Evolutionary conservation across 345 rosid species (phyloP).

Genomic region (Cardamine resedifolia): DNA sequence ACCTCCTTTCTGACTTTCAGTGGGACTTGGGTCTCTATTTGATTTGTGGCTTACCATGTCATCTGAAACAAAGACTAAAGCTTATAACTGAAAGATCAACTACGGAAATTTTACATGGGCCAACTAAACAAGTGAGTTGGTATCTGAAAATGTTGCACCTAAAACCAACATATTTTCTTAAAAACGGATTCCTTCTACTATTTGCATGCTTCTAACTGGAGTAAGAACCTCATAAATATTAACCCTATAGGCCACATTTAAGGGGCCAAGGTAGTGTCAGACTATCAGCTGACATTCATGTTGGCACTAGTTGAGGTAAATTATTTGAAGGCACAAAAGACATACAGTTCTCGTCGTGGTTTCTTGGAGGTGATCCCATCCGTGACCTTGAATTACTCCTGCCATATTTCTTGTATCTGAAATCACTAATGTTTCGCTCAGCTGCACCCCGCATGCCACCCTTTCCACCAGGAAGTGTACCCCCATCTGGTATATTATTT

Average conservation of each 20-base stretch:
- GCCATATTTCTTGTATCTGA: conserved; percentile 47
- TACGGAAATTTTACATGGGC: not conserved
- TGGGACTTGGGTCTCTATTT: conserved; percentile 51
- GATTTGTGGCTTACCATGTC: conserved; percentile 54
- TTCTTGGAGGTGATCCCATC: conserved; percentile 54
- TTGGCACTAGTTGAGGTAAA: conserved; percentile 3
- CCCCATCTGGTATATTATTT: conserved; percentile 45
- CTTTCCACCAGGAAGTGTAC: conserved; percentile 44
- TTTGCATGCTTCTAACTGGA: not conserved
- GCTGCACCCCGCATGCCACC: conserved; percentile 48
- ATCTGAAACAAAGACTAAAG: conserved; percentile 48
- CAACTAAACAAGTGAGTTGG: conserved; percentile 10
- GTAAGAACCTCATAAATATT: conserved; percentile 4
- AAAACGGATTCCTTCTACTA: not conserved
- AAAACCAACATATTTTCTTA: not conserved
- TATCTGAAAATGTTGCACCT: conserved; percentile 1
- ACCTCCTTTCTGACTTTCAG: conserved; percentile 76
- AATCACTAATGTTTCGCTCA: conserved; percentile 62
- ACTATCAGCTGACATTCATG: conserved; percentile 11
- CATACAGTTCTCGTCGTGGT: conserved; percentile 69
- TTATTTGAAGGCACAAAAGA: conserved; percentile 9
- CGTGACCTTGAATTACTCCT: conserved; percentile 49
- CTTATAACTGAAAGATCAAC: conserved; percentile 21
- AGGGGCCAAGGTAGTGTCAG: not conserved
- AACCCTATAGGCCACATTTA: conserved; percentile 5